Base-by-base conservation (phyloP, 306 rosid genomes). In the Acmispon strigosus region DNA sequence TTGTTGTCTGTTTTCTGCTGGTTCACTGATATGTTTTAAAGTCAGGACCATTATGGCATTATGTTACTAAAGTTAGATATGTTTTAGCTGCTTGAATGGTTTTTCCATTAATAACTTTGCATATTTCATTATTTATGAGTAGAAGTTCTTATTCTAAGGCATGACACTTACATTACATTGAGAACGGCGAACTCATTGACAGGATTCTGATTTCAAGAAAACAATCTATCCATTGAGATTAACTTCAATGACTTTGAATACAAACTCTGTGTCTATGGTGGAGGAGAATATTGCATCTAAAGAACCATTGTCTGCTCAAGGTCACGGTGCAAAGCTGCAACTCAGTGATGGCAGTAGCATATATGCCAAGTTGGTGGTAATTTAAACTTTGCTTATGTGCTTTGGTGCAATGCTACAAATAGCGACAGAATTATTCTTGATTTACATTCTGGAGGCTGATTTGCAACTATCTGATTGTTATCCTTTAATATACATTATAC, bases 301-400 rank as follows among this genome's bases (percentile, higher is more conserved):
- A 73, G 48, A 56, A 47, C 70, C 84, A 49, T 22, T 65, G 24
- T 69, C 82, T 66, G 83, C 80, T 81, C 77, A n/a, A 61, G 76
- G 84, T 62, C 76, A 83, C 55, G 41, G 82, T 48, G 90, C 96
- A 58, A 83, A 90, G 84, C 84, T 94, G 79, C 87, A 84, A 70
- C 89, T 94, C 18, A 86, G 80, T 80, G 95, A 94, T 79, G 96
- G 97, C 67, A 86, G 84, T 77, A 86, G 82, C 77, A 66, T 90
- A 57, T 80, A 78, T 66, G 90, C 97, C 69, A 94, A 90, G 71
- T 84, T 94, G 89, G 96, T 94, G 97, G 98, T 94, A 87, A 84
- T 67, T 70, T 54, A 66, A 2, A 27, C 32, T 27, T 27, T 27
- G 32, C 32, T 27, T 37, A 9, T 56, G 62, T 57, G n/a, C 58